phyloP scores from a whole-genome alignment of 225 moss, liverwort and hornwort species.

The Polytrichum formosum region DNA sequence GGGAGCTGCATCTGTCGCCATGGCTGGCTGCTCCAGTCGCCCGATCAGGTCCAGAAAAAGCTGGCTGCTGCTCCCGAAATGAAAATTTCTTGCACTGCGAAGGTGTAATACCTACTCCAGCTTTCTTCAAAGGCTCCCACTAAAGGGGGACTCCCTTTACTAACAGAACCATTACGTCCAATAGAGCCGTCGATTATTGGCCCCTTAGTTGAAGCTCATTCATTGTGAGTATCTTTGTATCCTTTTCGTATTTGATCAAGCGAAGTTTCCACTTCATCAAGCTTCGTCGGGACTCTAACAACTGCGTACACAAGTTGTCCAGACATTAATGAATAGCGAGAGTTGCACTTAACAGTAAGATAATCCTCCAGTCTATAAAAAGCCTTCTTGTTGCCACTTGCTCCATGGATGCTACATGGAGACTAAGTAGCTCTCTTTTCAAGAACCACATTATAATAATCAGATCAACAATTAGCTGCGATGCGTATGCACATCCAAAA shows the following conservation, averaged over 20 bases:
- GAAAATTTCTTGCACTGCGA: constrained; percentile 15
- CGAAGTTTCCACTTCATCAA: constrained; percentile 31
- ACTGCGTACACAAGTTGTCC: constrained; percentile 19
- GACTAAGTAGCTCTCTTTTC: neutral
- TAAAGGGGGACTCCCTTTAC: constrained; percentile 17
- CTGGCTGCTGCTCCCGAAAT: constrained; percentile 5
- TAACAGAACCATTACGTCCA: constrained; percentile 12
- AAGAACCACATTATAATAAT: too few relatives aligned
- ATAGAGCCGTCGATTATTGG: constrained; percentile 18
- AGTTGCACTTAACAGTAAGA: neutral
- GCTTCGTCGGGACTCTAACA: constrained; percentile 34
- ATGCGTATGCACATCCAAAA: too few relatives aligned
- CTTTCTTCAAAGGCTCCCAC: constrained; percentile 20
- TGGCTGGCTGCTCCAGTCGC: neutral
- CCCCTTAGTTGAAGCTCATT: constrained; percentile 20
- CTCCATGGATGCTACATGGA: neutral
- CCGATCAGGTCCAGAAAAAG: too few relatives aligned
- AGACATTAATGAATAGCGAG: neutral
- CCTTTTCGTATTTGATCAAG: constrained; percentile 27
- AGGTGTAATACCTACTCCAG: constrained; percentile 20
- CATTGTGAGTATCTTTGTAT: constrained; percentile 17
- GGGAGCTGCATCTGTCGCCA: constrained; percentile 39
- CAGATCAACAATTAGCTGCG: too few relatives aligned
- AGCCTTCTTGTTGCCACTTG: neutral
- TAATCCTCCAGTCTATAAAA: neutral